These are phyloP conservation scores for Botrytis fabae DNA, from an alignment of 2,329 filamentous ascomycete species.

Conservation along the genomic window DNA sequence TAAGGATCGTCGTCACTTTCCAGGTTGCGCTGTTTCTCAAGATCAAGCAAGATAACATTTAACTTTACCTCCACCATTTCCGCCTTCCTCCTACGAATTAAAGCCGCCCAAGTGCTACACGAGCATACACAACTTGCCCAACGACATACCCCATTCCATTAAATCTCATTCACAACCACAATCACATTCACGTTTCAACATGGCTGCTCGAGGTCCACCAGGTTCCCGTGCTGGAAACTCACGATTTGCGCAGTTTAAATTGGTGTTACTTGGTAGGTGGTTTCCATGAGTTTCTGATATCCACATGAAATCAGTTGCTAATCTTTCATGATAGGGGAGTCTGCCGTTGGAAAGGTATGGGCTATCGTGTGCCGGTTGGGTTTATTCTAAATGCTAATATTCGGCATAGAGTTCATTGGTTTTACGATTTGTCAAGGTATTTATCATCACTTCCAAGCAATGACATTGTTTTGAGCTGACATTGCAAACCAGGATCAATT, in stretches of 20 bases:
- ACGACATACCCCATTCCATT: conserved; percentile 10
- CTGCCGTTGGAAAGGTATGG: conserved; percentile 93
- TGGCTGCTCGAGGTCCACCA: conserved; percentile 79
- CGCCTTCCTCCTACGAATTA: neutral
- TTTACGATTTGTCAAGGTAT: conserved; percentile 94
- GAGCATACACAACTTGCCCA: neutral
- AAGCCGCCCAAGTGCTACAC: neutral
- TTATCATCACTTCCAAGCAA: conserved; percentile 32
- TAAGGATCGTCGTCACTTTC: conserved; percentile 23
- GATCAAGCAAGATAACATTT: conserved; percentile 23
- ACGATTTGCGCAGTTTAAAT: conserved; percentile 98
- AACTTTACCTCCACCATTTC: conserved; percentile 6
- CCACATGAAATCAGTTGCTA: conserved; percentile 39
- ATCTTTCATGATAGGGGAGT: conserved; percentile 71
- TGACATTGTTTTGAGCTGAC: conserved; percentile 15
- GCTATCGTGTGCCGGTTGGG: conserved; percentile 12
- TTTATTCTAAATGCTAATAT: conserved; percentile 29
- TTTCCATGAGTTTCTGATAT: neutral
- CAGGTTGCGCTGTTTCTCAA: conserved; percentile 18
- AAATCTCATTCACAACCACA: conserved; percentile 23
- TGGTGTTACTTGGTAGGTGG: conserved; percentile 85
- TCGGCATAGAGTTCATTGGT: conserved; percentile 84
- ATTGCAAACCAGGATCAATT: conserved; percentile 79
- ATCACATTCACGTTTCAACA: conserved; percentile 46
- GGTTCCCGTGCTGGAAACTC: conserved; percentile 67